Conservation (phyloP, 208 protist species). For the Crithidia bombi region DNA sequence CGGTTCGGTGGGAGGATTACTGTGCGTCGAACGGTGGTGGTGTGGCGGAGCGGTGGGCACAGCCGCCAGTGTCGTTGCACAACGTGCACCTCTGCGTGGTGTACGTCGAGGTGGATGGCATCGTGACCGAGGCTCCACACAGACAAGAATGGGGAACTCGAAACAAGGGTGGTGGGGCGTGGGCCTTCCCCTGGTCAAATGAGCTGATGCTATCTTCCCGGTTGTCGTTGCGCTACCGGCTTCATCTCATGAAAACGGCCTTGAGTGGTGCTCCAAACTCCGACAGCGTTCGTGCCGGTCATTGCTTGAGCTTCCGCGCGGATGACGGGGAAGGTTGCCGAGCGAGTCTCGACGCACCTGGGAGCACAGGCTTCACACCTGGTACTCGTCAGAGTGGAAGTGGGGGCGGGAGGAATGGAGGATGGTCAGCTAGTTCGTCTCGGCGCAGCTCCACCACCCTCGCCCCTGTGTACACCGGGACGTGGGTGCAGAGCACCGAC, state of each 20-base stretch:
- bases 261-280: background rate
- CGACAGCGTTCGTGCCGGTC: background rate
- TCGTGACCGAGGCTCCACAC: background rate
- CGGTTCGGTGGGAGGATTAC: background rate
- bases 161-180: background rate
- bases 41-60: background rate
- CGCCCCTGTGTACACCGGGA: conserved; percentile 12
- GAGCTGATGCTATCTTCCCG: background rate
- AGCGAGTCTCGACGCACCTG: background rate
- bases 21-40: background rate
- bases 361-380: background rate
- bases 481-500: conserved; percentile 19
- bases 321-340: background rate
- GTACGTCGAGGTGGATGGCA: conserved; percentile 13
- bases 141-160: background rate
- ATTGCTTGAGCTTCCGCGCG: background rate
- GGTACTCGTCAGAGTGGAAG: background rate
- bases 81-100: conserved; percentile 28
- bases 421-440: background rate
- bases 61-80: conserved; percentile 23
- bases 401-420: background rate
- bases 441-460: conserved; percentile 1
- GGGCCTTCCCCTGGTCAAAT: background rate
- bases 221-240: conserved; percentile 11
- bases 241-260: conserved; percentile 4